Evolutionary conservation across 768 basidiomycete species (phyloP).

Genomic region (Tricholoma hemisulphureum): DNA sequence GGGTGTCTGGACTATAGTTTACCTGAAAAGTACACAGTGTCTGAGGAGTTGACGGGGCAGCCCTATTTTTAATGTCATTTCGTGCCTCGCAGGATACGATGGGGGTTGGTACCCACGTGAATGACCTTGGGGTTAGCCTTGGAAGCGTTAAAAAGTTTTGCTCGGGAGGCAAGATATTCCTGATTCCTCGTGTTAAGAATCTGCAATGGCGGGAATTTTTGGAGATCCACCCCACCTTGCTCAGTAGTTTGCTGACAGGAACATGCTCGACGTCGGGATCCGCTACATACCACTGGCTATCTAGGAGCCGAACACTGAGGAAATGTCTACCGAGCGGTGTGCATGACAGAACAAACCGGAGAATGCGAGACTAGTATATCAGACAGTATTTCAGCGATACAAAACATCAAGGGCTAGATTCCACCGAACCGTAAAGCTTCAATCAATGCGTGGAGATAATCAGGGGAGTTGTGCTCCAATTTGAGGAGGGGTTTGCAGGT

Average conservation of each 20-base stretch:
- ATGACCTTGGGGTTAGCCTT: slow-evolving; percentile 65
- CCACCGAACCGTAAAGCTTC: slow-evolving; percentile 72
- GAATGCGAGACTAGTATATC: slow-evolving; percentile 55
- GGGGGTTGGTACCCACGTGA: slow-evolving; percentile 46
- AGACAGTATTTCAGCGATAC: neutral
- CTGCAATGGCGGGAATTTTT: neutral
- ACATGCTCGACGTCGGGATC: slow-evolving; percentile 80
- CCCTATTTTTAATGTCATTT: slow-evolving; percentile 49
- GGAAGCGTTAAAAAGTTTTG: slow-evolving; percentile 70
- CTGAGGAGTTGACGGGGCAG: slow-evolving; percentile 78
- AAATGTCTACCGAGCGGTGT: neutral
- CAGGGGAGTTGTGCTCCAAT: slow-evolving; percentile 86
- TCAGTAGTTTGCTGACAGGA: slow-evolving; percentile 80
- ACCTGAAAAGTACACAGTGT: slow-evolving; percentile 95
- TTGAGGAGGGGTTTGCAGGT: slow-evolving; percentile 67
- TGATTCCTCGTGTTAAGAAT: slow-evolving; percentile 27
- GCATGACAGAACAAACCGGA: slow-evolving; percentile 49
- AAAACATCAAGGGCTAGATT: neutral
- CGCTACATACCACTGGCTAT: slow-evolving; percentile 87
- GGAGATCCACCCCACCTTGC: slow-evolving; percentile 58
- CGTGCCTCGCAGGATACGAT: neutral
- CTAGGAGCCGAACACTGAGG: slow-evolving; percentile 34
- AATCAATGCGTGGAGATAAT: slow-evolving; percentile 85
- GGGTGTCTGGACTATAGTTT: slow-evolving; percentile 9
- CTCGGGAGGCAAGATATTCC: slow-evolving; percentile 82